Conservation (phyloP, 2,329 filamentous ascomycete genomes). For the Aspergillus sp. region DNA sequence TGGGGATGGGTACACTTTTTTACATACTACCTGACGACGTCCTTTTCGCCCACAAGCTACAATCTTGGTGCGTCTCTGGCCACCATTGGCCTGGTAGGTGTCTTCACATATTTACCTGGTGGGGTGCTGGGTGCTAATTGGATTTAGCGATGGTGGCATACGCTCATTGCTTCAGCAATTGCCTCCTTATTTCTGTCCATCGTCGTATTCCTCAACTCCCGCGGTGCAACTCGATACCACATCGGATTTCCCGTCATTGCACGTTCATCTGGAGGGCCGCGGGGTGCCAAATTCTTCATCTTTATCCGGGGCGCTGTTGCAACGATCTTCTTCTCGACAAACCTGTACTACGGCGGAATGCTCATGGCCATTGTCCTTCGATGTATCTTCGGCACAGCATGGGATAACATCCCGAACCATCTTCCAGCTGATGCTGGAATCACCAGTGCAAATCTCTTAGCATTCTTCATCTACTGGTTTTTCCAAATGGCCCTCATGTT, state of each 20-base stretch:
- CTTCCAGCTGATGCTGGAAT: neutral
- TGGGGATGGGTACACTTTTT: slow-evolving; percentile 8
- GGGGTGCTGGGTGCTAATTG: neutral
- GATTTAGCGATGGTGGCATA: slow-evolving; percentile 10
- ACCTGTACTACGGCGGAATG: slow-evolving; percentile 30
- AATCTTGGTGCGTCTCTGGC: slow-evolving; percentile 4
- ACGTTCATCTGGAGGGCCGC: slow-evolving; percentile 44
- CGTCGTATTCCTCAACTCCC: slow-evolving; percentile 48
- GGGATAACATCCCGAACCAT: neutral
- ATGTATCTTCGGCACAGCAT: slow-evolving; percentile 4
- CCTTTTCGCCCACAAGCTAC: slow-evolving; percentile 10
- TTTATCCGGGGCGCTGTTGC: slow-evolving; percentile 29
- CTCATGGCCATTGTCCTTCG: neutral
- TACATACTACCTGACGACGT: slow-evolving; percentile 8
- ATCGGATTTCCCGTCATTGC: slow-evolving; percentile 43
- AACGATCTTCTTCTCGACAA: slow-evolving; percentile 32
- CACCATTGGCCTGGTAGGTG: slow-evolving; percentile 11
- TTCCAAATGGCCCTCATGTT: neutral
- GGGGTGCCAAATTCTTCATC: slow-evolving; percentile 46
- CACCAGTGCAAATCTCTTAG: neutral
- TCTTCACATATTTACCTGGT: neutral
- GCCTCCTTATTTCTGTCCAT: slow-evolving; percentile 44
- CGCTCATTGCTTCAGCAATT: slow-evolving; percentile 43
- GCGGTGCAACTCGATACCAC: slow-evolving; percentile 44
- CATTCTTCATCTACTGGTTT: slow-evolving; percentile 4